A percentile compares a stretch with the other conserved stretches of the same genome.
These are phyloP conservation scores for Vachellia pachyceras DNA, from an alignment of 306 rosid genomes.

Conservation along the genomic window DNA sequence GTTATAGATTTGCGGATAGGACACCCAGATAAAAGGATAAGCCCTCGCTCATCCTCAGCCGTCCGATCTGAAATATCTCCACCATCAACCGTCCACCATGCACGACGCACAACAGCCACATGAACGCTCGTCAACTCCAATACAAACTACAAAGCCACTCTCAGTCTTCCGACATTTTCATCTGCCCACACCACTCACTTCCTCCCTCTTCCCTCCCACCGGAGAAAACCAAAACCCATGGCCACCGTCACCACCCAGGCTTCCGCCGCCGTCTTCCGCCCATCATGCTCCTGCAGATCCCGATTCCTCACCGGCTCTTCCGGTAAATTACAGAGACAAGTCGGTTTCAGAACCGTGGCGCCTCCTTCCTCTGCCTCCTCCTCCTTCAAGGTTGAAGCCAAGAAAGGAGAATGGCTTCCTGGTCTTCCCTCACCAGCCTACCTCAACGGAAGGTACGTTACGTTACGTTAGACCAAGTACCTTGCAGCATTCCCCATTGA, in stretches of 20 bases:
- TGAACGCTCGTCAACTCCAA: conserved; percentile 36
- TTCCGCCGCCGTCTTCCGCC: conserved; percentile 86
- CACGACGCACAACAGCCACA: conserved; percentile 63
- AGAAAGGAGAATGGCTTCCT: conserved; percentile 97
- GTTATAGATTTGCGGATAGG: conserved; percentile 66
- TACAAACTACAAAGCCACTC: conserved; percentile 60
- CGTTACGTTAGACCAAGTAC: neutral
- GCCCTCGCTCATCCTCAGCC: conserved; percentile 46
- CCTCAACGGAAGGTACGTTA: conserved; percentile 74
- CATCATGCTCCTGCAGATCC: conserved; percentile 61
- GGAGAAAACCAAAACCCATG: conserved; percentile 47
- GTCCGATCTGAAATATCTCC: conserved; percentile 54
- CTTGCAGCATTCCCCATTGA: neutral
- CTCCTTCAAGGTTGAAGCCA: conserved; percentile 84
- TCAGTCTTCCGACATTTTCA: conserved; percentile 7
- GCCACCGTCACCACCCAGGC: conserved; percentile 93
- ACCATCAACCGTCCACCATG: conserved; percentile 49
- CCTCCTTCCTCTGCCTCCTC: conserved; percentile 51
- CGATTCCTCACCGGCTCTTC: conserved; percentile 79
- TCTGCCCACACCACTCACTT: conserved; percentile 18
- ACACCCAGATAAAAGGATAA: conserved; percentile 81
- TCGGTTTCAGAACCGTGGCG: conserved; percentile 58
- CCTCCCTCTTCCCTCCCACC: neutral
- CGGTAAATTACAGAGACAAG: conserved; percentile 66
- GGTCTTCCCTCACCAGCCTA: conserved; percentile 87